Percentiles rank a stretch among this genome's conserved stretches.
Evolutionary conservation across 306 rosid species (phyloP).

Genomic region (Cicer arietinum): DNA sequence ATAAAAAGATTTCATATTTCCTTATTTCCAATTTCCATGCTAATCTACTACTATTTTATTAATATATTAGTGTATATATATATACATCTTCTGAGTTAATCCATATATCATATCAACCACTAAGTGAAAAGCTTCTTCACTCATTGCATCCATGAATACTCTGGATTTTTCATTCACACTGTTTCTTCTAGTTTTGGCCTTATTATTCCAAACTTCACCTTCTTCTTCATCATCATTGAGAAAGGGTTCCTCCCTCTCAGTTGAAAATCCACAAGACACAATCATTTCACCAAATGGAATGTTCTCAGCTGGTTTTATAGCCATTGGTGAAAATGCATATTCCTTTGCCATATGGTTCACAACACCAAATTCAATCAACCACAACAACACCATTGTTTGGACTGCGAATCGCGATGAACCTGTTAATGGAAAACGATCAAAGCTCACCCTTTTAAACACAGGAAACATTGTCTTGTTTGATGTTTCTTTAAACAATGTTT

Average conservation of each 20-base stretch:
- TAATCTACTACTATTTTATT: too few species aligned
- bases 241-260: slow-evolving; percentile 39
- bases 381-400: slow-evolving; percentile 48
- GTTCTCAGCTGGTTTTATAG: slow-evolving; percentile 38
- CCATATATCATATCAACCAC: too few species aligned
- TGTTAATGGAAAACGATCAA: slow-evolving; percentile 50
- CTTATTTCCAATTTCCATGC: too few species aligned
- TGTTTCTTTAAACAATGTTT: slow-evolving; percentile 25
- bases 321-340: slow-evolving; percentile 18
- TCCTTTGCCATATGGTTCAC: slow-evolving; percentile 43
- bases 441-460: slow-evolving; percentile 37
- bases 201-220: not conserved
- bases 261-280: slow-evolving; percentile 34
- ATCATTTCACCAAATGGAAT: slow-evolving; percentile 16
- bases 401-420: slow-evolving; percentile 54
- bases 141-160: not conserved
- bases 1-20: too few species aligned
- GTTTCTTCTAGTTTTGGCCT: not conserved
- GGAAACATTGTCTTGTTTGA: slow-evolving; percentile 48
- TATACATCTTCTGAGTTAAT: too few species aligned
- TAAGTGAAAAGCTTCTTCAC: not conserved
- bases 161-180: slow-evolving; percentile 29
- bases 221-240: slow-evolving; percentile 7
- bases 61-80: too few species aligned
- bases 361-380: not conserved